Base-by-base conservation (phyloP, 805 yeast species). In the Wickerhamomyces kurtzmanii region DNA sequence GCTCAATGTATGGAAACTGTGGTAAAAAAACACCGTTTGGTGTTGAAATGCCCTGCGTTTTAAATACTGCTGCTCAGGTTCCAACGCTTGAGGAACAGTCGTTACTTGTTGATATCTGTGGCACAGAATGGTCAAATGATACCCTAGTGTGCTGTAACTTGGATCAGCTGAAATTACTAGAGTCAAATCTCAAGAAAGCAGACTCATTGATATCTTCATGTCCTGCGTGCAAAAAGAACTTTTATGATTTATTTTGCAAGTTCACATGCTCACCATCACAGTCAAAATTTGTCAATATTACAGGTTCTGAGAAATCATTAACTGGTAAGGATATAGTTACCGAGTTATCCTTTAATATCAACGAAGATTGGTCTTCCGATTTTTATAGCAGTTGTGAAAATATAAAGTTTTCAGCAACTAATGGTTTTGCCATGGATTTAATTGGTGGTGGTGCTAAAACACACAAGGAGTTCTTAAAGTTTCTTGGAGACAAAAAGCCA, bases 401-500 rank as follows among this genome's bases (percentile, higher is more conserved):
- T 37, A 79, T 89, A 49, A 86, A 89, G 55, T 87, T 91, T 51
- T 75, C 89, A 4, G 95, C 96, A 6, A 86, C 96, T 3, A 89
- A 87, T 52, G 96, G 96, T 3, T 83, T 69, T 43, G 97, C 96
- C 8, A 86, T 89, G 96, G 97, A 89, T 48, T 63, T 89, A 22
- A 77, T 89, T 23, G 98, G 98, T 6, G 98, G 98, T n/a, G 97
- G 97, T 2, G 96, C 97, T 3, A 67, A 63, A 30, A 71, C 75
- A 41, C 82, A 72, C 50, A 42, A 60, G 18, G 72, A 73, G 30
- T 89, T 89, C 47, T 58, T 89, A 39, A 81, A 86, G 54, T 91
- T 89, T 46, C 54, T 91, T 28, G 97, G 97, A 9, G 97, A 89
- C 49, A 93, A 85, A 42, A 87, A 89, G 51, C 97, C 97, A 1